A percentile compares a stretch with the other conserved stretches of the same genome.
Evolutionary conservation across 306 rosid species (phyloP).

Genomic region (Carpinus fangiana): DNA sequence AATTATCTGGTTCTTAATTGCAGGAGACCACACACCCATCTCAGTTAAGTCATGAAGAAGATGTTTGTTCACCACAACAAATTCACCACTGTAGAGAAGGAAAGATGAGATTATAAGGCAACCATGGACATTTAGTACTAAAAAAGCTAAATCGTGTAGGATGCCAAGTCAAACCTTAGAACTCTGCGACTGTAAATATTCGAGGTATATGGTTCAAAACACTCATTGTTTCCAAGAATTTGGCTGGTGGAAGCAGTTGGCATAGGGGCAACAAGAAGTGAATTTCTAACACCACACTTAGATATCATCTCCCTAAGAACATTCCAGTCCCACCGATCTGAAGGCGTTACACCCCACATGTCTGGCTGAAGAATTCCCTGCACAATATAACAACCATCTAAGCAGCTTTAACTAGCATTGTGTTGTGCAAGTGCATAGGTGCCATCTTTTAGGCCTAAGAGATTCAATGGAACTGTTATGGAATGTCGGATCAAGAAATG

Average conservation of each 20-base stretch:
- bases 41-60: constrained; percentile 83
- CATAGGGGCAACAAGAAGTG: constrained; percentile 91
- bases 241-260: constrained; percentile 94
- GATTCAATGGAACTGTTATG: neutral
- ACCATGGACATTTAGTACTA: neutral
- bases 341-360: constrained; percentile 81
- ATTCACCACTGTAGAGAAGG: constrained; percentile 67
- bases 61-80: constrained; percentile 93
- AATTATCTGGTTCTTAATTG: constrained; percentile 69
- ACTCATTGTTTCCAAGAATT: constrained; percentile 89
- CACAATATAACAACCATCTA: constrained; percentile 14
- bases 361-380: constrained; percentile 92
- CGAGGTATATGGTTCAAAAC: constrained; percentile 95
- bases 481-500: neutral
- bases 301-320: constrained; percentile 52
- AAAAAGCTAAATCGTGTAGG: neutral
- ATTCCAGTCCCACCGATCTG: constrained; percentile 77
- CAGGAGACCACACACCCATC: constrained; percentile 86
- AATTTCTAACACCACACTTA: constrained; percentile 67
- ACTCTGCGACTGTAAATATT: constrained; percentile 87
- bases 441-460: neutral
- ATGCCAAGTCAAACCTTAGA: constrained; percentile 51
- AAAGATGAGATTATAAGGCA: constrained; percentile 20
- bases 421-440: neutral
- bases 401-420: neutral